Percentiles rank a stretch among this genome's conserved stretches.
These are phyloP conservation scores for Trichosanthes cucumerina DNA, from an alignment of 306 rosid genomes.

Conservation along the genomic window DNA sequence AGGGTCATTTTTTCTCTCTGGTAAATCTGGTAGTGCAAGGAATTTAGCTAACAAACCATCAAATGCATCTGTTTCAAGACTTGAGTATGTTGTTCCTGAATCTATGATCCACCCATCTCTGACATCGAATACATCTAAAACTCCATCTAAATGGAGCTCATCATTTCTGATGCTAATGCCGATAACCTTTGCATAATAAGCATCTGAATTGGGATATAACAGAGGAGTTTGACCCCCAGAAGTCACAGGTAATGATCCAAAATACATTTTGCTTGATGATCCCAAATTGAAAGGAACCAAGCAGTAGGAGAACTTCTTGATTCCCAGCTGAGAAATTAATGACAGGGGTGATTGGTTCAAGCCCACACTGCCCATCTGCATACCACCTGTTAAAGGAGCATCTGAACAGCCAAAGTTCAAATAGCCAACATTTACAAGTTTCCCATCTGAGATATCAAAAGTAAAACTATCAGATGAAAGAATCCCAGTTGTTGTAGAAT, in stretches of 20 bases:
- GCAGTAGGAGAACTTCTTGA: slow-evolving; percentile 20
- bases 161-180: slow-evolving; percentile 13
- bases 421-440: slow-evolving; percentile 9
- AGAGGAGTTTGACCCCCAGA: slow-evolving; percentile 16
- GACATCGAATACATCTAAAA: not conserved
- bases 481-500: slow-evolving; percentile 4
- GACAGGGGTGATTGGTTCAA: slow-evolving; percentile 7
- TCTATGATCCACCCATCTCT: slow-evolving; percentile 13
- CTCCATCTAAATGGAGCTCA: not conserved
- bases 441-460: slow-evolving; percentile 2
- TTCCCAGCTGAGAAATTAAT: slow-evolving; percentile 11
- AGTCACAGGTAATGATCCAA: slow-evolving; percentile 16
- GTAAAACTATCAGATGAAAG: slow-evolving; percentile 14
- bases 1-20: not conserved
- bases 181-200: slow-evolving; percentile 4
- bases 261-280: slow-evolving; percentile 7
- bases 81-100: slow-evolving; percentile 12
- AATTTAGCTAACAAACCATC: not conserved
- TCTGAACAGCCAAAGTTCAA: slow-evolving; percentile 16
- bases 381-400: not conserved
- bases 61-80: slow-evolving; percentile 11
- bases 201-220: not conserved
- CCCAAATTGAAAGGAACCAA: slow-evolving; percentile 7
- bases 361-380: slow-evolving; percentile 3
- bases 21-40: not conserved